Evolutionary conservation across 2,329 filamentous ascomycete genomes (phyloP), one percentile per base, ranked within the genome.

Genomic region (Trichophyton verrucosum): DNA sequence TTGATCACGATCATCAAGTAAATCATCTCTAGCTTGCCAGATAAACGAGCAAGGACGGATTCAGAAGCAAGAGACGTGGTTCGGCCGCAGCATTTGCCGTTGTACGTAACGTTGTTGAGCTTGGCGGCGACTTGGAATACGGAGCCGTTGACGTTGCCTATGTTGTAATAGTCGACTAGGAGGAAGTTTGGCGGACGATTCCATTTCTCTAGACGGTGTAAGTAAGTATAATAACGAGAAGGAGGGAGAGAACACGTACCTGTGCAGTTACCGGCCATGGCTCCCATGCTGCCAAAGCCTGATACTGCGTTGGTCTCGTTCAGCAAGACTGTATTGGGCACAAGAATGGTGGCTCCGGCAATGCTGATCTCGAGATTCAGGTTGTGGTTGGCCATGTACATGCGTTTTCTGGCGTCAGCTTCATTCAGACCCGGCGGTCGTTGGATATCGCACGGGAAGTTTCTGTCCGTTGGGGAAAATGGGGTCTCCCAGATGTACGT

Each of bases 381-480:
- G 71, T 96, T 96, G 77, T 96, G 91, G 74, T 96, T 96, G 68
- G 87, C 82, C 69, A 96, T 80, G 71, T 91, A 95, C 74, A 95
- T 79, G 49, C 85, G 81, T 33, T 85, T 78, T 61, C 78, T 76
- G 0, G 82, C 80, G 6, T 82, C 78, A 1, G 79, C 74, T 0
- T 71, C 68, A 1, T 75, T 68, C 61, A 95, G 76, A 49, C 82
- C 76, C 0, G 89, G 89, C 0, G 91, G 91, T 0, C 91, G 85
- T 70, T 96, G 83, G 42, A 86, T 79, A 0, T 77, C 85, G 75
- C 91, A 96, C 0, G 91, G 90, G 71, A 96, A 95, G 0, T 73
- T 71, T 2, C 84, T 75, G 67, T 86, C 74, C 0, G 80, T 82
- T 0, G 83, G 90, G 59, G 90, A 88, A 71, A 95, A 96, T 0